Conservation (phyloP, 768 basidiomycete genomes). For the Mycena vulgaris region DNA sequence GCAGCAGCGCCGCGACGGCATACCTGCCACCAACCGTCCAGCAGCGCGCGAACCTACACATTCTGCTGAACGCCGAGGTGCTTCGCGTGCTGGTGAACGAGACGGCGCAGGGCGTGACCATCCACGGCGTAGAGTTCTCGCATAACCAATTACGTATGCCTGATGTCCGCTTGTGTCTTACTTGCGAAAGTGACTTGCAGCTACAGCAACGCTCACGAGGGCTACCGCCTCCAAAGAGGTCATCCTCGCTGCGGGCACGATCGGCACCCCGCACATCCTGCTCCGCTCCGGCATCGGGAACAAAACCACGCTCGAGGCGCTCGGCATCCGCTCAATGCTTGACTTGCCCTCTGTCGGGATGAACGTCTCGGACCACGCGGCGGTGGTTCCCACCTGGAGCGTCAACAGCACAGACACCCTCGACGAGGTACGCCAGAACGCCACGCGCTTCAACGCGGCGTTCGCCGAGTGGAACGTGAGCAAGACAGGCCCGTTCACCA, state of each 20-base stretch:
- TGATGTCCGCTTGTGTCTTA: neutral
- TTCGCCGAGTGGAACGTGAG: too few species aligned
- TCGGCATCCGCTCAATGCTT: neutral
- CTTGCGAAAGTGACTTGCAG: too few species aligned
- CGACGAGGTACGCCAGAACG: too few species aligned
- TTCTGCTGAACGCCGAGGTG: constrained; percentile 43
- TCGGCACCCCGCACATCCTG: constrained; percentile 44
- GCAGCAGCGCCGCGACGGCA: constrained; percentile 50
- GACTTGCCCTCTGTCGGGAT: neutral
- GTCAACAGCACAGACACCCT: too few species aligned
- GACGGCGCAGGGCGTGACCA: neutral
- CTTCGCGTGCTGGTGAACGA: constrained; percentile 18
- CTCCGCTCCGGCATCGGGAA: neutral
- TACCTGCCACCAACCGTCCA: constrained; percentile 44
- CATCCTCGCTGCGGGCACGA: constrained; percentile 50
- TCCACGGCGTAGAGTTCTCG: constrained; percentile 12
- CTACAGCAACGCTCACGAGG: neutral
- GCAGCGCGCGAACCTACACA: constrained; percentile 47
- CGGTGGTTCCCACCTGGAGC: too few species aligned
- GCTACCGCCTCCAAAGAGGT: constrained; percentile 47
- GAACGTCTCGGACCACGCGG: neutral
- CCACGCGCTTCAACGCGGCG: too few species aligned
- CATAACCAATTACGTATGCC: constrained; percentile 27
- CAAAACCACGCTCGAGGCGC: neutral
- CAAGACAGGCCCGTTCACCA: too few species aligned